A percentile compares a stretch with the other conserved stretches of the same genome.
These are phyloP conservation scores for Spirogloea muscicola DNA, from an alignment of 139 green algal species.

Conservation along the genomic window DNA sequence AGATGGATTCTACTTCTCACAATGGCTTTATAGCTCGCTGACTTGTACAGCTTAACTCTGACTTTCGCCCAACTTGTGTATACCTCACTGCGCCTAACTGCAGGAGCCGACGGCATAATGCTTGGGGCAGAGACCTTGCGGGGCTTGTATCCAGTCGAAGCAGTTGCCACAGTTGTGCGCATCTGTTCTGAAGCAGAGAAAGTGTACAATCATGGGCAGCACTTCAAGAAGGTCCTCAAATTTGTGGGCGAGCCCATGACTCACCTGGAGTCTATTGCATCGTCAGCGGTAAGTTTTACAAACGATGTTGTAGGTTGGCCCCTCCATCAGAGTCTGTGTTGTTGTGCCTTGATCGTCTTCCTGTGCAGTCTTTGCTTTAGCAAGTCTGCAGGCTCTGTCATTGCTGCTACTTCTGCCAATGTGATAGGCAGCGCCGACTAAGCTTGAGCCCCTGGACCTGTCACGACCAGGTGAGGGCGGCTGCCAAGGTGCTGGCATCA, in stretches of 20 bases:
- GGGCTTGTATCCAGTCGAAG: conserved; percentile 62
- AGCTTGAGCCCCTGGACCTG: conserved; percentile 32
- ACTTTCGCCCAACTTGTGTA: no score
- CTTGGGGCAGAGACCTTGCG: conserved; percentile 74
- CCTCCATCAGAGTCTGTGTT: conserved; percentile 41
- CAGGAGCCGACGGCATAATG: conserved; percentile 69
- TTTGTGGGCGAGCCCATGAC: conserved; percentile 75
- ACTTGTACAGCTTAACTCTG: no score
- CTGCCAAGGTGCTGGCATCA: conserved; percentile 1
- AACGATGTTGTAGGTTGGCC: conserved; percentile 78
- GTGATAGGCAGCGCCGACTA: conserved; percentile 24
- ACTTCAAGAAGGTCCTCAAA: conserved; percentile 75
- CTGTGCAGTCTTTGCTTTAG: conserved; percentile 7
- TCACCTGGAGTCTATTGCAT: conserved; percentile 88
- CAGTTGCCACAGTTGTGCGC: conserved; percentile 68
- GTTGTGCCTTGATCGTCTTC: conserved; percentile 19
- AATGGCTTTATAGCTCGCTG: no score
- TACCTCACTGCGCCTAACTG: no score
- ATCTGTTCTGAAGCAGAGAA: conserved; percentile 75
- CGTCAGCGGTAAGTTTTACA: conserved; percentile 84
- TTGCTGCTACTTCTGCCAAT: no score
- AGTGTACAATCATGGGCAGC: conserved; percentile 54
- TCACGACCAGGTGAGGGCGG: conserved; percentile 15
- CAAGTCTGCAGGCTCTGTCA: not conserved
- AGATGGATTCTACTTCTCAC: no score